Base-by-base conservation (phyloP, 495 filamentous ascomycete genomes). In the Aspergillus saccharolyticus region DNA sequence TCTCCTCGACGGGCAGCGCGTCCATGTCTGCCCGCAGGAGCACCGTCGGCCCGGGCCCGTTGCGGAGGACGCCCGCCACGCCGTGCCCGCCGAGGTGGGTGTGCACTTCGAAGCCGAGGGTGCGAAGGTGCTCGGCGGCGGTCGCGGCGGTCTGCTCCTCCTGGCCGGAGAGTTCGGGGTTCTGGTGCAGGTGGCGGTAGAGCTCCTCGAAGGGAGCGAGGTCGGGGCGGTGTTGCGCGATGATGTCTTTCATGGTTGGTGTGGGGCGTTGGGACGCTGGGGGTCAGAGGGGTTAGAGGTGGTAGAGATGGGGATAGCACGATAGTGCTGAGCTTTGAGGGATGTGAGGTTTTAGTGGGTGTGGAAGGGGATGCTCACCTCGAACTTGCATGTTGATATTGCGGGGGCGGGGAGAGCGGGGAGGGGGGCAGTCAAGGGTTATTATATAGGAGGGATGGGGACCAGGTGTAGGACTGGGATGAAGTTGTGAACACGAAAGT, bases 11-110 rank as follows among this genome's bases (percentile, higher is more conserved):
- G 0, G 85, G 85, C 0, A 87, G 70, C 3, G 78, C 85, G 66
- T 89, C 83, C 63, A 83, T 80, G 53, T 87, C 84, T 3, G 83
- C 82, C 4, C 85, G 72, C 1, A 86, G 67, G 0, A 87, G 69
- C 4, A 86, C 63, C 0, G 72, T 83, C 0, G 69, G 68, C 0
- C 85, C 84, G 0, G 51, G 9, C 0, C 83, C 83, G 66, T 87
- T 87, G n/a, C 63, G 57, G 7, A 85, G 69, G 12, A 86, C 69
- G 1, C 71, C 82, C 9, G 75, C 76, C 17, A 86, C 60, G 5
- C 85, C 84, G 52, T 80, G 71, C 18, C 83, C 83, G 42, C 83
- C 83, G 42, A 85, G 83, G 18, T 72, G 53, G 8, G 74, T 67
- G 28, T 72, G 63, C 52, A 85, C 69, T 20, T 75, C 68, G 63